These are phyloP conservation scores for Lonicera japonica DNA, from an alignment of 129 eudicot species.

Conservation along the genomic window DNA sequence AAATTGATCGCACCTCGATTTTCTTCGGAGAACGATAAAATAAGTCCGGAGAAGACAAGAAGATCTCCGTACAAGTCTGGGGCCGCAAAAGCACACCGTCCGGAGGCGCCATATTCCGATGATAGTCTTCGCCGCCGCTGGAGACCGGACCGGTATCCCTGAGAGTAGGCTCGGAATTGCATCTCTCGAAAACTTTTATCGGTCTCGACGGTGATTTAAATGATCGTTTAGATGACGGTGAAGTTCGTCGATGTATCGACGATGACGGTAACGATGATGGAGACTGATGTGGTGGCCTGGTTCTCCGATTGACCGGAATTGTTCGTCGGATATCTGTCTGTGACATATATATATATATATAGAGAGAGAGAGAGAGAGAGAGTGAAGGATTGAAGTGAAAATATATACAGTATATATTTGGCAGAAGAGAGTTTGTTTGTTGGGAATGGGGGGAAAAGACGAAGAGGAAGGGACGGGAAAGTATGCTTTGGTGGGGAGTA, in stretches of 20 bases:
- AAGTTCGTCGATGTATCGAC: conserved; percentile 9
- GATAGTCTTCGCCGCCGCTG: conserved; percentile 9
- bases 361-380: no score
- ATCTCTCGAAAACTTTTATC: conserved; percentile 26
- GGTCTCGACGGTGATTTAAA: conserved; percentile 20
- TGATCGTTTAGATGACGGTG: conserved; percentile 9
- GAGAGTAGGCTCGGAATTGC: conserved; percentile 61
- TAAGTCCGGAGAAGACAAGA: conserved; percentile 32
- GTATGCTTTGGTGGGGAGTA: no score
- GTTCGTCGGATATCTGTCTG: conserved; percentile 22
- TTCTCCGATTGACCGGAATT: conserved; percentile 39
- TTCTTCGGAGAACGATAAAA: conserved; percentile 35
- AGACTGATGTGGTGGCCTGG: conserved; percentile 30
- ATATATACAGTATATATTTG: no score
- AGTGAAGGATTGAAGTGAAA: no score
- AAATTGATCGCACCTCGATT: conserved; percentile 18
- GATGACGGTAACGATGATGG: conserved; percentile 14
- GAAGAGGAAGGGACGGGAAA: no score
- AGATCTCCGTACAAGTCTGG: conserved; percentile 33
- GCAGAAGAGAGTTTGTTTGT: no score
- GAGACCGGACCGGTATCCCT: conserved; percentile 5
- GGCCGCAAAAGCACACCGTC: conserved; percentile 32
- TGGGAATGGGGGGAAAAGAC: no score
- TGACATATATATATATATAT: conserved; percentile 34
- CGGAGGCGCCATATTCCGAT: conserved; percentile 24